Conservation (phyloP, 2,329 filamentous ascomycete genomes). For the Aureobasidium sp. region DNA sequence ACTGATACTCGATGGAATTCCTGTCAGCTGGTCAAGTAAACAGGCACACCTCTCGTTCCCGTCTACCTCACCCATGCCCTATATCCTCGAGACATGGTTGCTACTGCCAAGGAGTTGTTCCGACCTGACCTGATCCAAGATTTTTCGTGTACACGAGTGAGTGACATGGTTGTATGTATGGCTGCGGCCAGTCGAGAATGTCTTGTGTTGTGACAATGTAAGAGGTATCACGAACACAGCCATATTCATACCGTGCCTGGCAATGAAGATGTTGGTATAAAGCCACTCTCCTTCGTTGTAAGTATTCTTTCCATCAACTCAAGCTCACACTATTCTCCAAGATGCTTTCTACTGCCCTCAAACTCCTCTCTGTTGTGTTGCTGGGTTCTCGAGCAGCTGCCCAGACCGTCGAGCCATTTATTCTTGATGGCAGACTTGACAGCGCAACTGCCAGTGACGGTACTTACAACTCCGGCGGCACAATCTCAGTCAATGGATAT, state of each 20-base stretch:
- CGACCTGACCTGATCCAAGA: neutral
- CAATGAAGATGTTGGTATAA: neutral
- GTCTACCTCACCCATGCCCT: neutral
- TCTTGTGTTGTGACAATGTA: neutral
- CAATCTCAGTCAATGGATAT: slow-evolving; percentile 38
- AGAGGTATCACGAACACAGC: neutral
- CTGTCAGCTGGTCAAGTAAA: neutral
- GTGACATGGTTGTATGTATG: neutral
- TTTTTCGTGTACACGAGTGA: neutral
- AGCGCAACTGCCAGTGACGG: slow-evolving; percentile 15
- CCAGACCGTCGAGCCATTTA: slow-evolving; percentile 15
- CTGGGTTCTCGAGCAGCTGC: neutral
- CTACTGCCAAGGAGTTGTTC: neutral
- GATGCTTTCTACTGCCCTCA: neutral
- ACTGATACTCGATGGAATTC: neutral
- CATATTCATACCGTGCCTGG: neutral
- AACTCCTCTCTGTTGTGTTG: neutral
- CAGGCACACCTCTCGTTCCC: neutral
- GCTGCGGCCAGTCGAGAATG: neutral
- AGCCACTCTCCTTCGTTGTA: neutral
- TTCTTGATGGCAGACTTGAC: slow-evolving; percentile 24
- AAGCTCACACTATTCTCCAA: neutral
- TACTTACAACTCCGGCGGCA: slow-evolving; percentile 38
- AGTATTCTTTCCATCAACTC: neutral
- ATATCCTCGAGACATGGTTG: neutral